Conservation (phyloP, 371 early-diverging fungal species). For the Mortierella sp. region DNA sequence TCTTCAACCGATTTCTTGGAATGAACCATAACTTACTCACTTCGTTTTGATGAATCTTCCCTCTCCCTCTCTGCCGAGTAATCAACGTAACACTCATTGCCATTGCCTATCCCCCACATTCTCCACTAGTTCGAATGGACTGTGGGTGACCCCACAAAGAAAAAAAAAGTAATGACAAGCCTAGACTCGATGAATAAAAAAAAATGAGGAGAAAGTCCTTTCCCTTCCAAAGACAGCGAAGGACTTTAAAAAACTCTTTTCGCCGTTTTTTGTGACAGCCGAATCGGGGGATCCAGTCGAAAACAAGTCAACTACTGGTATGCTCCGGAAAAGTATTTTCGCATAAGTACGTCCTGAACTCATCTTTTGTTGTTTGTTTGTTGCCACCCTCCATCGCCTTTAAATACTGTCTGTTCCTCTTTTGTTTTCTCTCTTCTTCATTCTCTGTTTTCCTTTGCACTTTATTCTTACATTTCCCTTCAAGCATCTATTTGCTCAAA, state of each 20-base stretch:
- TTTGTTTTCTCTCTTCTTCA: not conserved
- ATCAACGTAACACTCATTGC: not conserved
- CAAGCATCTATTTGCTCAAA: no score
- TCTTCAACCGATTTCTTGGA: not conserved
- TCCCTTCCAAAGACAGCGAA: not conserved
- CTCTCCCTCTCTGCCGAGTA: no score
- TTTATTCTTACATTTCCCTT: no score
- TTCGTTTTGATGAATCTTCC: not conserved
- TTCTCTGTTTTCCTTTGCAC: not conserved
- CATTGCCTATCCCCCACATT: no score
- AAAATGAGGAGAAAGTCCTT: not conserved
- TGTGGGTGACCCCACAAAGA: not conserved
- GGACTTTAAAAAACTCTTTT: not conserved
- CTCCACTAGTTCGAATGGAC: not conserved
- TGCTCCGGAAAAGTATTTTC: no score
- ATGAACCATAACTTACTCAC: not conserved
- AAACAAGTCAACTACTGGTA: no score
- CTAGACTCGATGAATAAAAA: not conserved
- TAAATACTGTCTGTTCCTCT: not conserved
- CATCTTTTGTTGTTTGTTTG: not conserved
- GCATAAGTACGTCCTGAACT: no score
- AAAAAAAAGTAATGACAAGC: not conserved
- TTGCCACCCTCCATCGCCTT: no score
- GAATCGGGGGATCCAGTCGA: no score
- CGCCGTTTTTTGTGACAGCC: not conserved